Evolutionary conservation across 129 eudicot genomes (phyloP).

Genomic region (Calendula officinalis): DNA sequence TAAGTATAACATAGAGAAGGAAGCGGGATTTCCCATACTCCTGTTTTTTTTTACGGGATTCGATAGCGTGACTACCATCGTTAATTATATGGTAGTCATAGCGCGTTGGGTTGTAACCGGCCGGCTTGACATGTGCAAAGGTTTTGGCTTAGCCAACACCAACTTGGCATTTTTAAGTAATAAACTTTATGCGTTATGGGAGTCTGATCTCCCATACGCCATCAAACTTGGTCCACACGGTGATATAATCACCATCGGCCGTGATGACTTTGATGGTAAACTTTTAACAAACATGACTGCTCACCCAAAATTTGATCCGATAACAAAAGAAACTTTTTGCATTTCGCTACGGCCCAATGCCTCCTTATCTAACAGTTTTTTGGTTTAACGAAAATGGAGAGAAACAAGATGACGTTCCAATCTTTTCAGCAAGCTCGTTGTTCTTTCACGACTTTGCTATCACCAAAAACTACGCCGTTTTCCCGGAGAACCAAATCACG

Average conservation of each 20-base stretch:
- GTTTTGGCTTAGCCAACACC: constrained; percentile 39
- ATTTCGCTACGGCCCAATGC: constrained; percentile 39
- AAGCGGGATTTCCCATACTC: constrained; percentile 42
- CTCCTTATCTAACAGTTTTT: constrained; percentile 35
- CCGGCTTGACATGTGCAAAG: constrained; percentile 15
- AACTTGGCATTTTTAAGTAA: constrained; percentile 30
- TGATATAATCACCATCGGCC: constrained; percentile 29
- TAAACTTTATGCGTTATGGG: constrained; percentile 31
- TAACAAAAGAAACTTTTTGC: constrained; percentile 39
- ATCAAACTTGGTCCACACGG: constrained; percentile 26
- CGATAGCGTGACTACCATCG: constrained; percentile 25
- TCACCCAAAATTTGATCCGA: constrained; percentile 39
- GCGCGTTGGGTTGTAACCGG: constrained; percentile 24
- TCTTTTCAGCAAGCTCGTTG: constrained; percentile 38
- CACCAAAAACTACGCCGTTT: constrained; percentile 46
- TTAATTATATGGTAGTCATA: constrained; percentile 29
- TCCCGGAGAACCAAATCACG: constrained; percentile 41
- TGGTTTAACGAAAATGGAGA: constrained; percentile 32
- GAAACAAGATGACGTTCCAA: constrained; percentile 38
- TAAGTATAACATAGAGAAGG: constrained; percentile 47
- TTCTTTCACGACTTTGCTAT: constrained; percentile 51
- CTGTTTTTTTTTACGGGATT: constrained; percentile 62
- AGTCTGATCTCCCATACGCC: constrained; percentile 36
- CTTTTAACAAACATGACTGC: constrained; percentile 39
- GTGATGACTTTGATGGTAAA: constrained; percentile 31